phyloP scores from a whole-genome alignment of 1,284 basidiomycete species.

The Microbotryum intermedium region DNA sequence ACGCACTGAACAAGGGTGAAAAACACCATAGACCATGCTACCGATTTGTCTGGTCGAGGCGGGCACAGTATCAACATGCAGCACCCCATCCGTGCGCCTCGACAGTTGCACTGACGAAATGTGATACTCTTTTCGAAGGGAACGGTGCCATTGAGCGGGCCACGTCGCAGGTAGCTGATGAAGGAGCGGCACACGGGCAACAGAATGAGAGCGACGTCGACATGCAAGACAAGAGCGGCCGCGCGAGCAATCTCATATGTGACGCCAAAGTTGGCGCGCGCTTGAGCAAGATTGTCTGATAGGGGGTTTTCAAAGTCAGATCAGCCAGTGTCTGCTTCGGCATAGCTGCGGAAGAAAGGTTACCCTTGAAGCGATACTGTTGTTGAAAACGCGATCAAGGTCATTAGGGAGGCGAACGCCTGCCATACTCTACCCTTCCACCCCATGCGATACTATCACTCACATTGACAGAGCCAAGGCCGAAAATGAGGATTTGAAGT shows the following conservation, averaged over 20 bases:
- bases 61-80: neutral
- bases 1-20: conserved; percentile 61
- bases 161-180: conserved; percentile 70
- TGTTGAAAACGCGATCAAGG: neutral
- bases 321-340: neutral
- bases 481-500: conserved; percentile 62
- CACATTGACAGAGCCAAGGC: conserved; percentile 60
- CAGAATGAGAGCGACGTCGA: conserved; percentile 81
- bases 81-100: neutral
- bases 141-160: conserved; percentile 70
- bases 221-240: conserved; percentile 73
- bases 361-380: conserved; percentile 47
- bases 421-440: too few relatives aligned
- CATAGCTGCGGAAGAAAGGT: neutral
- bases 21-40: conserved; percentile 73
- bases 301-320: neutral
- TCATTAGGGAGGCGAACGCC: too few relatives aligned
- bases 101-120: conserved; percentile 17
- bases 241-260: conserved; percentile 63
- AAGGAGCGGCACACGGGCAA: conserved; percentile 85
- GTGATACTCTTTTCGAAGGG: conserved; percentile 44
- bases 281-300: conserved; percentile 40
- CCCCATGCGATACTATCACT: neutral
- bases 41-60: conserved; percentile 54
- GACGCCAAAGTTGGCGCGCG: conserved; percentile 56